Evolutionary conservation across 257 asterid genomes (phyloP).

Genomic region (Ophiorrhiza pumila): DNA sequence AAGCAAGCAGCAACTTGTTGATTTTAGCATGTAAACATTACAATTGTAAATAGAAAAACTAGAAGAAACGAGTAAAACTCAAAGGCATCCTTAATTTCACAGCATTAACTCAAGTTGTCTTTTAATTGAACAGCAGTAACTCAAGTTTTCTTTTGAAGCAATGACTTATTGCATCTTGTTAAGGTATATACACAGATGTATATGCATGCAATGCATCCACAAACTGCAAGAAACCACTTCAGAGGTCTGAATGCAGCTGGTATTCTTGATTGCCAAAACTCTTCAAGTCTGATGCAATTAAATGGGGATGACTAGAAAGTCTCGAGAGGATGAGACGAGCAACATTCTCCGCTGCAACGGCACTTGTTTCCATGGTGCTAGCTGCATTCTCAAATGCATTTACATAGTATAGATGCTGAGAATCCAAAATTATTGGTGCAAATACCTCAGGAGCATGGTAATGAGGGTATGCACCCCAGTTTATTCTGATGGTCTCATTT

Average conservation of each 20-base stretch:
- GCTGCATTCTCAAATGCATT: conserved; percentile 98
- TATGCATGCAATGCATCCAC: neutral
- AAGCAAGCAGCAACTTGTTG: too few relatives aligned
- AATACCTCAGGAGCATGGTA: conserved; percentile 80
- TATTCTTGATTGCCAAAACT: conserved; percentile 31
- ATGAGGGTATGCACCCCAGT: conserved; percentile 97
- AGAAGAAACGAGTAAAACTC: too few relatives aligned
- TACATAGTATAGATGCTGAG: conserved; percentile 71
- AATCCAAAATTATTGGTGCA: conserved; percentile 76
- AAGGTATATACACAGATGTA: neutral
- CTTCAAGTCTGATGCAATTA: conserved; percentile 39
- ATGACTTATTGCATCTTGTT: neutral
- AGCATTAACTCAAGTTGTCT: neutral
- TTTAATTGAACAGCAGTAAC: neutral
- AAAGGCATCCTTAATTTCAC: neutral
- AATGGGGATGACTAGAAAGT: conserved; percentile 27
- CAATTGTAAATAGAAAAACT: too few relatives aligned
- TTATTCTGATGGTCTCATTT: conserved; percentile 59
- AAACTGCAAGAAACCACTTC: conserved; percentile 2
- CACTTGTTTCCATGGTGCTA: conserved; percentile 92
- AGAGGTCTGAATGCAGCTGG: conserved; percentile 52
- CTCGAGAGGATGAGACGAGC: conserved; percentile 86
- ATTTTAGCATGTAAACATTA: too few relatives aligned
- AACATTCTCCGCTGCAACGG: conserved; percentile 94
- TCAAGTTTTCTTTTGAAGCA: neutral